Conservation (phyloP, 2,329 filamentous ascomycete genomes). For the Cadophora sp. region DNA sequence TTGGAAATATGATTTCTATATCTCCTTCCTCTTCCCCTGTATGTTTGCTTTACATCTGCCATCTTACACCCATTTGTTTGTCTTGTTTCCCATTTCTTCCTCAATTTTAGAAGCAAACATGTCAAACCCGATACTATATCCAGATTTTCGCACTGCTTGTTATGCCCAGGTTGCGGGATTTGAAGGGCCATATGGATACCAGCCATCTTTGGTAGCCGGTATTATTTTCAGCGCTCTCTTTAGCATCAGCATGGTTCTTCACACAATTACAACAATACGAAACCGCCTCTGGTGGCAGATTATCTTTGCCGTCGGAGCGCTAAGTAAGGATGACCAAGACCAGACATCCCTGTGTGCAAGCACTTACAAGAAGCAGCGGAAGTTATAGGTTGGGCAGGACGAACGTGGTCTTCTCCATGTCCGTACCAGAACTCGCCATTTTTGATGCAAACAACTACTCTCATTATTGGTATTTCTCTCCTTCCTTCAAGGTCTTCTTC, state of each 20-base stretch:
- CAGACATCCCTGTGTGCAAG: slow-evolving; percentile 28
- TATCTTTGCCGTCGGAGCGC: slow-evolving; percentile 53
- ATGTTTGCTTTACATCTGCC: too few relatives aligned
- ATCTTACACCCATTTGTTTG: too few relatives aligned
- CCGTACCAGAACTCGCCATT: slow-evolving; percentile 46
- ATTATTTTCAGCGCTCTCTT: slow-evolving; percentile 56
- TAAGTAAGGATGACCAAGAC: slow-evolving; percentile 36
- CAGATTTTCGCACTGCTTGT: neutral
- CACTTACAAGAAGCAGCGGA: slow-evolving; percentile 45
- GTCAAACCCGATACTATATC: neutral
- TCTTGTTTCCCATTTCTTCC: too few relatives aligned
- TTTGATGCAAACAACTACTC: slow-evolving; percentile 49
- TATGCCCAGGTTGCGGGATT: neutral
- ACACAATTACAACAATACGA: slow-evolving; percentile 51
- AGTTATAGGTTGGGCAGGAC: slow-evolving; percentile 47
- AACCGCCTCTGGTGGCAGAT: slow-evolving; percentile 57
- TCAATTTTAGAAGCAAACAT: neutral
- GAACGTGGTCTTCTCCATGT: slow-evolving; percentile 38
- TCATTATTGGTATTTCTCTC: slow-evolving; percentile 55
- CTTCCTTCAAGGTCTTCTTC: neutral
- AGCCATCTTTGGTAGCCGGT: slow-evolving; percentile 43
- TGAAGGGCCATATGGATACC: slow-evolving; percentile 31
- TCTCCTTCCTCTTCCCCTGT: neutral
- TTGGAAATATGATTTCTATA: too few relatives aligned
- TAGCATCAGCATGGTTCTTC: slow-evolving; percentile 48